Percentiles rank a stretch among this genome's conserved stretches.
Conservation (phyloP, 139 green algal species). For the Coelastrella sp. region DNA sequence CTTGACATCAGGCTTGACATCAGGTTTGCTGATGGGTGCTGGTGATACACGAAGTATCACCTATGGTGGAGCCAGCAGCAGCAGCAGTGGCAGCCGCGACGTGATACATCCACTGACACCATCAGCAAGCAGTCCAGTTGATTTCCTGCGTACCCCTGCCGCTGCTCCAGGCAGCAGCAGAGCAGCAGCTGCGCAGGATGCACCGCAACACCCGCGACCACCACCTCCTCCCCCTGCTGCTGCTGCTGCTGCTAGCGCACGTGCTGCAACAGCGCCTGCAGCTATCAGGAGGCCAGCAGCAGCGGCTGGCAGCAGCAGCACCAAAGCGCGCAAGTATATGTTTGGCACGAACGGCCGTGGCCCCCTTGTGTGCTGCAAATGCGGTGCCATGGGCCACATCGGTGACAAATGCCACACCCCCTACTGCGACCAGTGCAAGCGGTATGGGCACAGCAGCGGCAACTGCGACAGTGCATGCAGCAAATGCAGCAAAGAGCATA, state of each 20-base stretch:
- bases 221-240: background rate
- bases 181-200: background rate
- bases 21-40: no score
- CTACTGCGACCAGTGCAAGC: background rate
- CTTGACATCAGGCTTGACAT: no score
- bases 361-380: background rate
- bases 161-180: background rate
- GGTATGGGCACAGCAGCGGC: background rate
- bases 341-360: background rate
- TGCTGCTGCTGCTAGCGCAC: background rate
- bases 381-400: background rate
- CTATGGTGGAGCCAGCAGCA: no score
- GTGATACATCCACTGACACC: no score
- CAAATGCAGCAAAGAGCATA: background rate
- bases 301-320: background rate
- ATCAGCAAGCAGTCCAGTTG: no score
- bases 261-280: background rate
- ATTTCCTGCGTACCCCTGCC: no score
- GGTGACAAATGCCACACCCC: background rate
- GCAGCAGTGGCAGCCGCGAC: no score
- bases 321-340: background rate
- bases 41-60: no score
- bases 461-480: background rate
- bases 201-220: no score
- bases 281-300: background rate